These are phyloP conservation scores for Microbotryum silenes-acaulis DNA, from an alignment of 1,284 basidiomycete species.

Conservation along the genomic window DNA sequence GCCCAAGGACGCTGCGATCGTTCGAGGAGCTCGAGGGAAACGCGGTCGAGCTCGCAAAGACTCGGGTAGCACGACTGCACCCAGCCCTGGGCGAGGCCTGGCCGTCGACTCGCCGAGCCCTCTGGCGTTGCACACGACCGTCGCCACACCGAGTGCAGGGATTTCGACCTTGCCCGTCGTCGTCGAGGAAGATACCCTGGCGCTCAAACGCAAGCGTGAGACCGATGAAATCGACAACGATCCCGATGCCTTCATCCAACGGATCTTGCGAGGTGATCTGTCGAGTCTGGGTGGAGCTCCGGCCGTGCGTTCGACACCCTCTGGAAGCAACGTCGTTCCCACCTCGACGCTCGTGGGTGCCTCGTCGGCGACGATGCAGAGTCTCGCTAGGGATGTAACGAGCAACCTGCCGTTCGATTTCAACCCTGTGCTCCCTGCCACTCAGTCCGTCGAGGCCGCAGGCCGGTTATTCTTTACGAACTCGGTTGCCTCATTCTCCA, in stretches of 20 bases:
- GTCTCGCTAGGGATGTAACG: slow-evolving; percentile 11
- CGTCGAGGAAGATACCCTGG: slow-evolving; percentile 12
- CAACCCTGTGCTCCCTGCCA: slow-evolving; percentile 14
- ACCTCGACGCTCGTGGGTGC: neutral
- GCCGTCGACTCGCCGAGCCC: neutral
- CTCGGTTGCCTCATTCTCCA: neutral
- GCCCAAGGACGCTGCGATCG: neutral
- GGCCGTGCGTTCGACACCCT: neutral
- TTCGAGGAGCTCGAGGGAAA: neutral
- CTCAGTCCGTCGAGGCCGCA: neutral
- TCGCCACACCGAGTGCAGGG: neutral
- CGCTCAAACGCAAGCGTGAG: slow-evolving; percentile 33
- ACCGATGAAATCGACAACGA: slow-evolving; percentile 30
- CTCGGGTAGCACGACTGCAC: slow-evolving; percentile 9
- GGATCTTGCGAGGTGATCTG: slow-evolving; percentile 14
- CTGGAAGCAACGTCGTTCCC: neutral
- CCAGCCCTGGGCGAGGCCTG: too few species aligned
- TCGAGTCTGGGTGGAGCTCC: neutral
- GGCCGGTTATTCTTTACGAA: slow-evolving; percentile 17
- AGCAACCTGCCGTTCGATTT: slow-evolving; percentile 14
- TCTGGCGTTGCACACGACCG: neutral
- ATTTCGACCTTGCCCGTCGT: neutral
- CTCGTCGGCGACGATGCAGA: neutral
- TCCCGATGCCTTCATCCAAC: slow-evolving; percentile 31
- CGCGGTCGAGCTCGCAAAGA: slow-evolving; percentile 1